Evolutionary conservation across 208 protist species (phyloP), one percentile per base, ranked within the genome.

Genomic region (Leishmania mexicana): DNA sequence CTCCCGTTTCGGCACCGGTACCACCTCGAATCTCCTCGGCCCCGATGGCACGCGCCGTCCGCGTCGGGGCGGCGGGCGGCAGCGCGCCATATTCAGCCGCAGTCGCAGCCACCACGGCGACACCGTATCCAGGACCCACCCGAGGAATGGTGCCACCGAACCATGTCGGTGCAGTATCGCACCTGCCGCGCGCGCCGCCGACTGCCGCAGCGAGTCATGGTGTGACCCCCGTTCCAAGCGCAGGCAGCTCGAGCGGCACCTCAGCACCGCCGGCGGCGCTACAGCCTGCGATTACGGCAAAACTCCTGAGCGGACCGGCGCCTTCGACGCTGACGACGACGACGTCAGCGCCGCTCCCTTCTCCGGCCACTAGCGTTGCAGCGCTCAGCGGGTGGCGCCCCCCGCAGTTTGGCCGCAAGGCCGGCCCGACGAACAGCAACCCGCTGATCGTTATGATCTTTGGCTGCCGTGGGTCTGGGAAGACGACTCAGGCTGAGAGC

Each of bases 371-470:
- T n/a, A 31, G 54, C 40, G 40, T 74, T 38, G 19, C 76, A 40
- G 15, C 54, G 74, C 65, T 71, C 54, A 81, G 62, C 42, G 78
- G 75, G 35, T 85, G 81, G 81, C 31, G 60, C 17, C 85, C 85
- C 5, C 85, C 85, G 47, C 85, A 85, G 81, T 83, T 83, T 28
- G 80, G 77, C 15, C 78, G 84, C 64, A 84, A 79, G 53, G 79
- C 86, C 45, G 57, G 28, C 40, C 78, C 77, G 47, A 75, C 79
- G 40, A 83, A 79, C 78, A 68, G 76, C 13, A 78, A 87, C 60
- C 93, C 95, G 17, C 70, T 96, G 19, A 90, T 96, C 8, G 85
- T 98, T 24, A 89, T 98, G 54, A 76, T 98, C 10, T 92, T 94
- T 78, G 95, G 95, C 53, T 89, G 79, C 58, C 93, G 95, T n/a